phyloP scores from a whole-genome alignment of 495 filamentous ascomycete species.

The Penicillium daleae region DNA sequence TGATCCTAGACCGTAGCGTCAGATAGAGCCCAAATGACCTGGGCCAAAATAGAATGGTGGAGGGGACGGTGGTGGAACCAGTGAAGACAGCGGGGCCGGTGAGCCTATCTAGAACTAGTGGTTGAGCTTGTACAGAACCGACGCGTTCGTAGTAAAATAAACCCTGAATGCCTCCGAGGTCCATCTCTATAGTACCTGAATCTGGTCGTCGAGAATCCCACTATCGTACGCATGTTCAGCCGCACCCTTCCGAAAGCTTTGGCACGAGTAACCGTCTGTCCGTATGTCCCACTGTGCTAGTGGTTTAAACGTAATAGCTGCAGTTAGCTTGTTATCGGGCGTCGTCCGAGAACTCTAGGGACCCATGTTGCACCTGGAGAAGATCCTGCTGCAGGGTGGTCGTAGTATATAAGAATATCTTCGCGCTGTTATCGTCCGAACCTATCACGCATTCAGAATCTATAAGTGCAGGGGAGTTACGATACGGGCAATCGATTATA shows the following conservation, averaged over 20 bases:
- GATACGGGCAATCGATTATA: too few species aligned
- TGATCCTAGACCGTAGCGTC: not conserved
- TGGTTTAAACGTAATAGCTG: too few species aligned
- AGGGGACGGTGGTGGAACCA: constrained; percentile 6
- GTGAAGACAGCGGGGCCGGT: not conserved
- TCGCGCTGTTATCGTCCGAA: too few species aligned
- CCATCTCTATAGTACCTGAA: constrained; percentile 11
- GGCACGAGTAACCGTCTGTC: not conserved
- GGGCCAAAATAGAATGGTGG: constrained; percentile 11
- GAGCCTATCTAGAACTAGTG: constrained; percentile 18
- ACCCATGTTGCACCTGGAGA: too few species aligned
- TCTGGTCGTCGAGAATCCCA: constrained; percentile 15
- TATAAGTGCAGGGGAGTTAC: too few species aligned
- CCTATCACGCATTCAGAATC: too few species aligned
- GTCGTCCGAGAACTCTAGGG: too few species aligned
- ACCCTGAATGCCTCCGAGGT: constrained; percentile 10
- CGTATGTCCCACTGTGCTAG: too few species aligned
- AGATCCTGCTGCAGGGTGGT: too few species aligned
- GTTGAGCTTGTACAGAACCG: constrained; percentile 15
- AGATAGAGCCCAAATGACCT: constrained; percentile 6
- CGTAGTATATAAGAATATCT: too few species aligned
- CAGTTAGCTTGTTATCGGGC: too few species aligned
- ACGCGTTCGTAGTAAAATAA: constrained; percentile 16
- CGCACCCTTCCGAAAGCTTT: constrained; percentile 1
- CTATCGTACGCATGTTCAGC: constrained; percentile 14